These are phyloP conservation scores for Chytridium lagenaria DNA, from an alignment of 371 early-diverging fungal genomes.

Conservation along the genomic window DNA sequence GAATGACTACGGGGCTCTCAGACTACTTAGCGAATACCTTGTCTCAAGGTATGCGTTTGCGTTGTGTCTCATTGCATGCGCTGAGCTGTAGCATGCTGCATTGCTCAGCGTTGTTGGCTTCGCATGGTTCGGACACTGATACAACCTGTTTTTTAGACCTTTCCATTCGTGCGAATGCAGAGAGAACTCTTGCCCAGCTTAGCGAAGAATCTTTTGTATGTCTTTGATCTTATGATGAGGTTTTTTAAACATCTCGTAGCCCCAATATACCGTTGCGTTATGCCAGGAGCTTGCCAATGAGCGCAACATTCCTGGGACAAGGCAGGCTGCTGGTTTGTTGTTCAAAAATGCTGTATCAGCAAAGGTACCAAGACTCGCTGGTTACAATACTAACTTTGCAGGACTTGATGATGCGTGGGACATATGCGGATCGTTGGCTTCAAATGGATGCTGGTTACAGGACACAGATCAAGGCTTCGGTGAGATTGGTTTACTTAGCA, in stretches of 20 bases:
- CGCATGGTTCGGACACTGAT: background rate
- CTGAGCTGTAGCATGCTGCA: background rate
- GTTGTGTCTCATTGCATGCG: background rate
- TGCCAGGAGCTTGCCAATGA: conserved; percentile 84
- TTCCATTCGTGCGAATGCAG: conserved; percentile 1
- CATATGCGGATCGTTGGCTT: conserved; percentile 77
- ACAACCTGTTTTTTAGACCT: background rate
- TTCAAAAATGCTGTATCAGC: conserved; percentile 90
- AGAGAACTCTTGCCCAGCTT: background rate
- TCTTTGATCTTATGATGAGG: background rate
- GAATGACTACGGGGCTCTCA: conserved; percentile 53
- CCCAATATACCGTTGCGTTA: conserved; percentile 73
- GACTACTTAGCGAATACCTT: conserved; percentile 77
- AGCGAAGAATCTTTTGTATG: background rate
- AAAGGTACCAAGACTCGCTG: conserved; percentile 75
- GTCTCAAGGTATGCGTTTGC: conserved; percentile 64
- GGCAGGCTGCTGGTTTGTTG: conserved; percentile 85
- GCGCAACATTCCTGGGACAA: conserved; percentile 64
- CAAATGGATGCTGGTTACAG: conserved; percentile 57
- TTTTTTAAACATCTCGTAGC: background rate
- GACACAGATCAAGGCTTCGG: conserved; percentile 42
- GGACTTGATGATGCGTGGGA: conserved; percentile 73
- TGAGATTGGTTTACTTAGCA: conserved; percentile 22
- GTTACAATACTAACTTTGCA: conserved; percentile 38
- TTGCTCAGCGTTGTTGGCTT: background rate